Evolutionary conservation across 169 alveolate species (phyloP), one percentile per base, ranked within the genome.

Genomic region (Eimeria tenella): DNA sequence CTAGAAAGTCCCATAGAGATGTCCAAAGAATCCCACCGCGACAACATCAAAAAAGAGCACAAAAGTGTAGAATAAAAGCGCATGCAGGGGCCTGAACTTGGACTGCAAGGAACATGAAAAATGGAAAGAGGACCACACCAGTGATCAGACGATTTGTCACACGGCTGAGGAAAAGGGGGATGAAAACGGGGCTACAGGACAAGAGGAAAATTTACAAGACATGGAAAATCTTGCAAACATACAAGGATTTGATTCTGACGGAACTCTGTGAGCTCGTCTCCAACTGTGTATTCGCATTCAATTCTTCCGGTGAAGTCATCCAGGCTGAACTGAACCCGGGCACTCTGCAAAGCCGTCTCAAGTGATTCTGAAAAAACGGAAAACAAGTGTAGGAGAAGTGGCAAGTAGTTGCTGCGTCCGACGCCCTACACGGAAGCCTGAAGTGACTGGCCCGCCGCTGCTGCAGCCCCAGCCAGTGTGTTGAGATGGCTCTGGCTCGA

Each of bases 161-260:
- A 31, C 42, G 52, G 53, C 53, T 52, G 17, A 5, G 4, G 53
- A 19, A n/a, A 6, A 21, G 79, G 52, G n/a, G 10, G 19, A 70
- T 19, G 5, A 1, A 52, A 21, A 70, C 79, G 31, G 52, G 15
- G 52, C 53, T 9, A 11, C 0, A 42, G 31, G 15, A 49, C 5
- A 10, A 5, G 21, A 31, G 11, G 60, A 19, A 5, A 58, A 17
- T 17, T 58, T 10, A 58, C 68, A 3, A 3, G 0, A 50, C 25
- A 42, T 1, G 42, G 84, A 31, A 11, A 3, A 53, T 5, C 19
- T 10, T 9, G 10, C 60, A 31, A 9, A 74, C 84, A 21, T 17
- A 74, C 84, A 74, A 74, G 84, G 31, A 74, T 74, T 49, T 74
- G 84, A 53, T 74, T 74, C 52, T 74, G 84, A 74, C 84, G 84